A percentile compares a stretch with the other conserved stretches of the same genome.
These are phyloP conservation scores for Pichia sp. DNA, from an alignment of 1,139 yeast species.

Conservation along the genomic window DNA sequence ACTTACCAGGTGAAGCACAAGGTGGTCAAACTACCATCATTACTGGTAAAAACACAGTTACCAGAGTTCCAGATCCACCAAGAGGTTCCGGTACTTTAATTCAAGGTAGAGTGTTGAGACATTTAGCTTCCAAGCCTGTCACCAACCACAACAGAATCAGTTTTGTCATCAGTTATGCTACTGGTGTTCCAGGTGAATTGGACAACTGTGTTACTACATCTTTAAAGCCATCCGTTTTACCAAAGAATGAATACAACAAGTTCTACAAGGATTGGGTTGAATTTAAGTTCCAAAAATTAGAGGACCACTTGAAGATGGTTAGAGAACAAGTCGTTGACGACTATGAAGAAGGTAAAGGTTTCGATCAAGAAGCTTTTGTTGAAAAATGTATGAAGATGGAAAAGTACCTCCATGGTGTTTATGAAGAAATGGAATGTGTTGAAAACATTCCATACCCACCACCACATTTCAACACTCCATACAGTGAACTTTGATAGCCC, in stretches of 20 bases:
- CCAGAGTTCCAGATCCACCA: slow-evolving; percentile 36
- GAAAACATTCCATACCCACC: slow-evolving; percentile 33
- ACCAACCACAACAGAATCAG: slow-evolving; percentile 36
- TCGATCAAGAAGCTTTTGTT: slow-evolving; percentile 29
- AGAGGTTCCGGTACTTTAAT: slow-evolving; percentile 37
- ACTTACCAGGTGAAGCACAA: slow-evolving; percentile 33
- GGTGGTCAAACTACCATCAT: slow-evolving; percentile 39
- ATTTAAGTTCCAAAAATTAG: slow-evolving; percentile 37
- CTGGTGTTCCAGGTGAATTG: slow-evolving; percentile 32
- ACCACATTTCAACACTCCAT: slow-evolving; percentile 25
- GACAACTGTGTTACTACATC: slow-evolving; percentile 38
- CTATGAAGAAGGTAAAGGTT: slow-evolving; percentile 23
- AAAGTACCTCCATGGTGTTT: slow-evolving; percentile 27
- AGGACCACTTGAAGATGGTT: slow-evolving; percentile 34
- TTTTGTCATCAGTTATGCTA: slow-evolving; percentile 30
- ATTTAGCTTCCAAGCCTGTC: slow-evolving; percentile 38
- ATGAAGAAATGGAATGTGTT: slow-evolving; percentile 32
- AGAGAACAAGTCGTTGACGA: slow-evolving; percentile 25
- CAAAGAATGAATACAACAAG: slow-evolving; percentile 34
- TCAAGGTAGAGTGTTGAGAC: slow-evolving; percentile 38
- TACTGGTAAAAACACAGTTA: slow-evolving; percentile 34
- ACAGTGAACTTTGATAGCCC: slow-evolving; percentile 15
- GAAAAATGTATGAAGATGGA: slow-evolving; percentile 27
- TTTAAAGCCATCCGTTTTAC: slow-evolving; percentile 37
- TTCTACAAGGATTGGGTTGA: slow-evolving; percentile 38